Evolutionary conservation across 106 monocot species (phyloP), one percentile per base, ranked within the genome.

Genomic region (Apostasia ramifera): DNA sequence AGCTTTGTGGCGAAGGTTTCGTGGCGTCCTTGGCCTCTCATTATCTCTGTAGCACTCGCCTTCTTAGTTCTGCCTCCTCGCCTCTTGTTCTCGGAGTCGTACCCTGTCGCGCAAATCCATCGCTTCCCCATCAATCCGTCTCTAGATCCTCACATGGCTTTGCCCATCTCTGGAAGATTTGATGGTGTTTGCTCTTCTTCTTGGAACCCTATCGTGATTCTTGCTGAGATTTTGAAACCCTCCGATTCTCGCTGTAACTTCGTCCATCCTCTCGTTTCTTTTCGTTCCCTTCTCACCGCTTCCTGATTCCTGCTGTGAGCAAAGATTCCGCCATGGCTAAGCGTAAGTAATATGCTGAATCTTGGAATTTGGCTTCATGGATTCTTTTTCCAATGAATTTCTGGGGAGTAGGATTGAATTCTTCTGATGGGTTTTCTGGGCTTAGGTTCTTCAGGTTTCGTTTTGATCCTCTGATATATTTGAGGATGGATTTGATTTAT

Each of bases 271-370:
- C 65, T 48, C 14, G 65, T 65, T 65, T 26, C 46, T 65, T 65
- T 65, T 65, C 65, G 65, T 48, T 13, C 26, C 15, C 65, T 26
- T 48, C 46, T 65, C 48, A 48, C 48, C 37, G 15, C 47, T 49
- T 49, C 47, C 43, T 65, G 65, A 65, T 65, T 65, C 47, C 65
- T 15, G 14, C 46, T 8, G 47, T 47, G 47, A 48, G 26, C n/a
- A 26, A n/a, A 65, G 65, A 13, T 48, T 62, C 48, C 48, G 65
- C 47, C 8, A 65, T 65, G 65, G 65, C 47, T 46, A 65, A 26
- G 65, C 48, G 65, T 65, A 49, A 65, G 65, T 65, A 8, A 49
- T 8, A 65, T 37, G 1, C 14, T 59, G 6, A 10, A 65, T 14
- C 37, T 65, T 14, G 15, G 37, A 37, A 6, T 65, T n/a, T 65